Base-by-base conservation (phyloP, 169 alveolate species). In the Babesia gibsoni region DNA sequence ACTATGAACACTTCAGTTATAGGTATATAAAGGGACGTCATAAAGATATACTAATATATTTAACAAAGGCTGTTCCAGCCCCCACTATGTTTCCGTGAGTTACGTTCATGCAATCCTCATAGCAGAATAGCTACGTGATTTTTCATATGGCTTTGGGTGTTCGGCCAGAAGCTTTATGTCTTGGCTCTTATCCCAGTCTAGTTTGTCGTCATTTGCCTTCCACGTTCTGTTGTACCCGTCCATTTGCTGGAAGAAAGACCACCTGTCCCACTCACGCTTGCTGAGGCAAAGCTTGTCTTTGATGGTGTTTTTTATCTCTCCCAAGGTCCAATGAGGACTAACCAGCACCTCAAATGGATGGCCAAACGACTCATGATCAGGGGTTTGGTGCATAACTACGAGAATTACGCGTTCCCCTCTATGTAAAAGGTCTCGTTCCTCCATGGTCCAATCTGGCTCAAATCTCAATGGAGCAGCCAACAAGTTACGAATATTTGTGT, bases 371-470 rank as follows among this genome's bases (percentile, higher is more conserved):
- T 69, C 88, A 41, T 63, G 81, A 39, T 79, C 88, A 3, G 82
- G 79, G 12, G 88, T 79, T 58, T 79, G 88, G 30, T 79, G 88
- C 49, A 58, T 22, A 10, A 79, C 83, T n/a, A 79, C 61, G 16
- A 79, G 79, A 3, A 65, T 64, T 16, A 41, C 37, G 14, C 32
- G 35, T 32, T 64, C 52, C 12, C 30, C 49, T 33, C 45, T 59
- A 7, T 33, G 22, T 2, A 88, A 45, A 43, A 68, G 56, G 14
- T 66, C 85, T 35, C 75, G 75, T 37, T 88, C 89, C 41, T 83
- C 89, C 50, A 56, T 67, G 0, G 91, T 58, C 77, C 84, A 88
- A 37, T 83, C 90, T 6, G 93, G 93, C 41, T 80, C 91, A 56
- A 88, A 65, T 35, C 93, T 37, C 9, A 88, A 37, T 20, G 93